phyloP scores from a whole-genome alignment of 345 rosid genomes.

The Geranium brycei region DNA sequence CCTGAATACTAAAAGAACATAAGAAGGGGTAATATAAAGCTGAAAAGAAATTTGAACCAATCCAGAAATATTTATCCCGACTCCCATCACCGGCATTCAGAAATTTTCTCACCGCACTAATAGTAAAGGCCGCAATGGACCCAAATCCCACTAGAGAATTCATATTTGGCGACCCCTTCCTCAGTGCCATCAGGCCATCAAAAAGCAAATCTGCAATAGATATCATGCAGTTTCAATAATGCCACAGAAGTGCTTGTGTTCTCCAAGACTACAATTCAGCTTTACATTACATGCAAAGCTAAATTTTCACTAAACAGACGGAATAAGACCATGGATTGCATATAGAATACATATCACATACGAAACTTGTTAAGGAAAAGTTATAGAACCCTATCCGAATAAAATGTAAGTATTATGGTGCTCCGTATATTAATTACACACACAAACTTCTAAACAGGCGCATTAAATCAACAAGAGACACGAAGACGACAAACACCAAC shows the following conservation, averaged over 20 bases:
- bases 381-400: neutral
- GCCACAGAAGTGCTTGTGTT: neutral
- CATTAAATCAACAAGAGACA: neutral
- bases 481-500: constrained; percentile 3
- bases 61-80: constrained; percentile 3
- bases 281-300: neutral
- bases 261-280: neutral
- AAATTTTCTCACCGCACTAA: constrained; percentile 52
- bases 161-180: constrained; percentile 89
- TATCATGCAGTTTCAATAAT: constrained; percentile 6
- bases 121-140: constrained; percentile 65
- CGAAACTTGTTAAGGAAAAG: neutral
- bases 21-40: neutral
- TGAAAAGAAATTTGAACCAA: constrained; percentile 2
- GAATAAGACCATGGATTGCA: neutral
- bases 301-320: neutral
- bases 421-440: neutral
- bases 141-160: constrained; percentile 93
- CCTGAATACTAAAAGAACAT: constrained; percentile 14
- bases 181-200: constrained; percentile 72
- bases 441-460: no score
- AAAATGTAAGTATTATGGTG: neutral
- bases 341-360: neutral
- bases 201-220: constrained; percentile 55
- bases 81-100: neutral